phyloP scores from a whole-genome alignment of 2,329 filamentous ascomycete species.

The Penicillium brasilianum region DNA sequence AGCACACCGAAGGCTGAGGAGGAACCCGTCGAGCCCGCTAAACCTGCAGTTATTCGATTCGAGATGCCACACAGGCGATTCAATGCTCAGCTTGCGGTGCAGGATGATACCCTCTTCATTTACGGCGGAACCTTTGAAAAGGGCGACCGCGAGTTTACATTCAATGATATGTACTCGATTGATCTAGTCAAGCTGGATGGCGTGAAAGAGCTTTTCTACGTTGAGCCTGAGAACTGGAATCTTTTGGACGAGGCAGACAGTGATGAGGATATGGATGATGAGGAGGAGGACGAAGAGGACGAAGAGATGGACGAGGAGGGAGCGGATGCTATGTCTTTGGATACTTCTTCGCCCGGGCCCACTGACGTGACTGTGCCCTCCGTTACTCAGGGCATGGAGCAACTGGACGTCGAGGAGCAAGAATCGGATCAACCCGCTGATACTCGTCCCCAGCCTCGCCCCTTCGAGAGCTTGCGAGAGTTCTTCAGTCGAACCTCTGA shows the following conservation, averaged over 20 bases:
- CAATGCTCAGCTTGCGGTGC: constrained; percentile 86
- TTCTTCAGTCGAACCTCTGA: constrained; percentile 88
- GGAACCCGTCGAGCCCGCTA: constrained; percentile 56
- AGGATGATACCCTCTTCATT: constrained; percentile 90
- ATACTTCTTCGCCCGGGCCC: constrained; percentile 42
- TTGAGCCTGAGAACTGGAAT: constrained; percentile 85
- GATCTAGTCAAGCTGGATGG: constrained; percentile 95
- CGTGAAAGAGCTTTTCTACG: constrained; percentile 86
- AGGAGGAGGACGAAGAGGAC: constrained; percentile 49
- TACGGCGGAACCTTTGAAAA: constrained; percentile 96
- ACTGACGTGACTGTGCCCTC: constrained; percentile 45
- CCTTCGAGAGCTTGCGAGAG: constrained; percentile 87
- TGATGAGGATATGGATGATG: constrained; percentile 59
- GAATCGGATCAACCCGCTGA: constrained; percentile 58
- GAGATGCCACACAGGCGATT: constrained; percentile 90
- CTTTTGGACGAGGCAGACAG: constrained; percentile 63
- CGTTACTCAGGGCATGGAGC: constrained; percentile 44
- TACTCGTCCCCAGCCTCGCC: constrained; percentile 74
- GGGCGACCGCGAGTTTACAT: constrained; percentile 91
- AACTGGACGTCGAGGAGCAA: constrained; percentile 46
- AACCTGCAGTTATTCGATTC: constrained; percentile 69
- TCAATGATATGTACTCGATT: constrained; percentile 91
- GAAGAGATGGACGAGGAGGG: constrained; percentile 51
- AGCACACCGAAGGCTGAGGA: constrained; percentile 60
- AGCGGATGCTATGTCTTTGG: constrained; percentile 53